Conservation (phyloP, 2,329 filamentous ascomycete genomes). For the Xylariales sp. region DNA sequence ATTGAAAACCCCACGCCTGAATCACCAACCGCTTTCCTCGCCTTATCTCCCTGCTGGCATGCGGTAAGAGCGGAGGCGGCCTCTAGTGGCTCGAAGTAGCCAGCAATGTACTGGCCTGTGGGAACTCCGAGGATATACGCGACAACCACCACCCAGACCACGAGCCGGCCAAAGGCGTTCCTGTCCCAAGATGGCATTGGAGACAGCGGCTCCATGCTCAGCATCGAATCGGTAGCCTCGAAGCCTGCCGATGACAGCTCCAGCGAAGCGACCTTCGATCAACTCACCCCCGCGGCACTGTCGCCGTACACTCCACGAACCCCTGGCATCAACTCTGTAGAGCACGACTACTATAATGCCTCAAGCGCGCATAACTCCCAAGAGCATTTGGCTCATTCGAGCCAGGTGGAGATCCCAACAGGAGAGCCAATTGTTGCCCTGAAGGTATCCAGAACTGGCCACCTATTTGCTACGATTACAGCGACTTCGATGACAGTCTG, state of each 20-base stretch:
- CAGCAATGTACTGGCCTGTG: constrained; percentile 94
- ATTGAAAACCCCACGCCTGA: too few relatives aligned
- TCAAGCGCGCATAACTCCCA: constrained; percentile 21
- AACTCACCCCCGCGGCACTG: constrained; percentile 23
- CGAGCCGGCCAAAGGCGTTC: constrained; percentile 40
- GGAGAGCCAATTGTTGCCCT: constrained; percentile 67
- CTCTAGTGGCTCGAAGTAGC: constrained; percentile 29
- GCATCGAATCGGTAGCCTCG: constrained; percentile 15
- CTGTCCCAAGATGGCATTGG: constrained; percentile 59
- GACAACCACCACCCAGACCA: constrained; percentile 64
- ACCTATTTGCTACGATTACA: constrained; percentile 84
- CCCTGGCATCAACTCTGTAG: constrained; percentile 55
- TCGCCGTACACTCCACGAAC: constrained; percentile 52
- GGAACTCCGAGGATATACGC: constrained; percentile 81
- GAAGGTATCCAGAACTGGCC: constrained; percentile 72
- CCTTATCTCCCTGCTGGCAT: constrained; percentile 10
- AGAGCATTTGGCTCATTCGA: constrained; percentile 19
- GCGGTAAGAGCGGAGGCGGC: constrained; percentile 25
- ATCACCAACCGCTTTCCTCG: too few relatives aligned
- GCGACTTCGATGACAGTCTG: constrained; percentile 83
- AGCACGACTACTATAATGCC: constrained; percentile 43
- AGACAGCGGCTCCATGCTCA: constrained; percentile 26
- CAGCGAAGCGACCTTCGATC: constrained; percentile 25
- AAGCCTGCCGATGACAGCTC: constrained; percentile 19
- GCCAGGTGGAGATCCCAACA: constrained; percentile 38